A percentile compares a stretch with the other conserved stretches of the same genome.
These are phyloP conservation scores for Pisolithus thermaeus DNA, from an alignment of 1,284 basidiomycete genomes.

Conservation along the genomic window DNA sequence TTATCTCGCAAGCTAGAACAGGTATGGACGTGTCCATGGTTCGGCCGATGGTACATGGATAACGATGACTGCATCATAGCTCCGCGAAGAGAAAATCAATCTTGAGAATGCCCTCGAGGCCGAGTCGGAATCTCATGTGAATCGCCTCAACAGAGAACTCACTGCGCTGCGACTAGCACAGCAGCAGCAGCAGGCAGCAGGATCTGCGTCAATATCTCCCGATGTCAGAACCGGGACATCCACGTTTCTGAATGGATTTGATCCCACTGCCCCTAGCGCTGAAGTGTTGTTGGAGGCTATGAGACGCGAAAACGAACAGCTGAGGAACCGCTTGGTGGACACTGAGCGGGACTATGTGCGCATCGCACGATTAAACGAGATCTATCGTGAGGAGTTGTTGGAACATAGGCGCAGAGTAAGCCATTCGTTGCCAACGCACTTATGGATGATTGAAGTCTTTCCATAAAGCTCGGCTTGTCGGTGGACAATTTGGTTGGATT, in stretches of 20 bases:
- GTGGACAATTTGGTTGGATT: constrained; percentile 73
- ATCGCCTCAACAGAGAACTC: constrained; percentile 64
- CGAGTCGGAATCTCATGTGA: constrained; percentile 75
- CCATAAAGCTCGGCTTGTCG: constrained; percentile 55
- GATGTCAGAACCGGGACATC: constrained; percentile 29
- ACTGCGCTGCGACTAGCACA: constrained; percentile 57
- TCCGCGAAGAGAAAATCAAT: constrained; percentile 77
- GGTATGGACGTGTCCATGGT: constrained; percentile 36
- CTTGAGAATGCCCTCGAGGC: constrained; percentile 75
- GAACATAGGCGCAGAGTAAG: constrained; percentile 68
- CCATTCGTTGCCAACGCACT: constrained; percentile 9
- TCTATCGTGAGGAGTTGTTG: constrained; percentile 76
- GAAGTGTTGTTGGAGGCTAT: constrained; percentile 68
- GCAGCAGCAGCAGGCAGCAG: constrained; percentile 26
- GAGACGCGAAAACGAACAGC: constrained; percentile 67
- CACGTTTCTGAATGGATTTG: constrained; percentile 24
- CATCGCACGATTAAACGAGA: constrained; percentile 66
- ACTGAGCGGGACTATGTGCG: constrained; percentile 71
- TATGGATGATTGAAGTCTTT: constrained; percentile 1
- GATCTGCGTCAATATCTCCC: constrained; percentile 30
- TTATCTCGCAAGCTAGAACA: constrained; percentile 74
- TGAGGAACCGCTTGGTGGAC: constrained; percentile 57
- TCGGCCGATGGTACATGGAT: not conserved
- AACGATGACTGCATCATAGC: constrained; percentile 32
- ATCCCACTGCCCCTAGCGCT: constrained; percentile 45